phyloP scores from a whole-genome alignment of 2,329 filamentous ascomycete genomes.

The Helminthosporium solani region DNA sequence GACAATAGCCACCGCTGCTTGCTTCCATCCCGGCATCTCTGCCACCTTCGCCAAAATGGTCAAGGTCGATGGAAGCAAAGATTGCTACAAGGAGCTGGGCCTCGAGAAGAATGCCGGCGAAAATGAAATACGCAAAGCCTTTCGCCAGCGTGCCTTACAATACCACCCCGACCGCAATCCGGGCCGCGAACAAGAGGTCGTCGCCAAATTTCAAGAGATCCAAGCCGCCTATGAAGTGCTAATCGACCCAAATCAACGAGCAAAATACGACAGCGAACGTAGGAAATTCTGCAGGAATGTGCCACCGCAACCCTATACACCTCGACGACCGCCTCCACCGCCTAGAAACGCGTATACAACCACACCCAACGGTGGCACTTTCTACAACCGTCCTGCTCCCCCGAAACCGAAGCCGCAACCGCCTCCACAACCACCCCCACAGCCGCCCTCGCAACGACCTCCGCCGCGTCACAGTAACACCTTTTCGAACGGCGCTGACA shows the following conservation, averaged over 20 bases:
- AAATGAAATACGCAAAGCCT: constrained; percentile 81
- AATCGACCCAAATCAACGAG: constrained; percentile 58
- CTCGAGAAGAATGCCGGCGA: constrained; percentile 66
- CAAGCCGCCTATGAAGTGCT: constrained; percentile 82
- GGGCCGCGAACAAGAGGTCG: constrained; percentile 75
- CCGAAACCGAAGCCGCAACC: too few species aligned
- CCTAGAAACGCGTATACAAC: constrained; percentile 47
- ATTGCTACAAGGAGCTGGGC: constrained; percentile 86
- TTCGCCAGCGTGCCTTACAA: constrained; percentile 78
- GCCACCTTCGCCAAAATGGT: constrained; percentile 56
- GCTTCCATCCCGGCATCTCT: neutral
- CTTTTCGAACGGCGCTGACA: constrained; percentile 44
- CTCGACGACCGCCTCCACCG: constrained; percentile 46
- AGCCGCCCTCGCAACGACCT: constrained; percentile 18
- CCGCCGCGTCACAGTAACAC: constrained; percentile 30
- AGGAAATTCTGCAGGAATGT: constrained; percentile 44
- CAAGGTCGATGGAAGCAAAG: constrained; percentile 66
- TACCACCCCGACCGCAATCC: constrained; percentile 90
- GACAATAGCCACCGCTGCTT: constrained; percentile 1
- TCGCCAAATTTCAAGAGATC: constrained; percentile 80
- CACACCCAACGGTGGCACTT: constrained; percentile 26
- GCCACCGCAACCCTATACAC: constrained; percentile 44
- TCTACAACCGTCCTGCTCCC: constrained; percentile 35
- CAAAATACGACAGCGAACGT: constrained; percentile 64
- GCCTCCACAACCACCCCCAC: constrained; percentile 19